Evolutionary conservation across 2,329 filamentous ascomycete species (phyloP), one percentile per base, ranked within the genome.

Genomic region (Nemania diffusa): DNA sequence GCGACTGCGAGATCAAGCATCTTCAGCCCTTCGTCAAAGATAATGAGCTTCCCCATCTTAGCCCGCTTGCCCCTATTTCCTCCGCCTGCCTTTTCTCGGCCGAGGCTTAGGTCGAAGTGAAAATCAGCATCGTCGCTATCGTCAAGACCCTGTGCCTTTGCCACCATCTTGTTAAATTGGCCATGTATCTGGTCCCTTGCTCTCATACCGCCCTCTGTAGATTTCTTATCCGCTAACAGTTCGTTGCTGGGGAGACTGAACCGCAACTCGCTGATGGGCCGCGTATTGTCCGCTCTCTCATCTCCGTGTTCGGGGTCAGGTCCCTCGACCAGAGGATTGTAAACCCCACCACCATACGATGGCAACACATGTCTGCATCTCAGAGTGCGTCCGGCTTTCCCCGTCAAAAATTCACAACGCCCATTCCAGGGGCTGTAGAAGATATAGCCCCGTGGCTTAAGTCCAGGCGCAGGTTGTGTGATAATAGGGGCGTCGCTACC

Each of bases 1-100:
- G 95, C 93, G 22, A 99, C 93, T 0, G 97, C 84, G 65, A 99
- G 79, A 83, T 99, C 96, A 74, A 98, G 80, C 95, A 99, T 98
- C 83, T 97, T 97, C 71, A 97, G 81, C 0, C 96, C 96, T 74
- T 97, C 94, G 63, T 95, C 90, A 73, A 94, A 88, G 42, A 99
- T 86, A 58, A 98, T 93, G 58, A 99, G 82, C 80, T 98, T 99
- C 0, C 95, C 96, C 73, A 99, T 82, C 82, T 99, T 99, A 3
- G 93, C 94, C 74, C 92, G 88, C 78, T 92, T 94, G 0, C 95
- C 95, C 51, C 91, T 87, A 75, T 92, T 91, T 0, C 95, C 95
- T 24, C 95, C 95, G 1, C 95, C 95, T 0, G 94, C 94, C 63
- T 87, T 88, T 79, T 98, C 95, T 70, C 88, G 88, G 0, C 94